These are phyloP conservation scores for Blakeslea trispora DNA, from an alignment of 371 early-diverging fungal species.

Conservation along the genomic window DNA sequence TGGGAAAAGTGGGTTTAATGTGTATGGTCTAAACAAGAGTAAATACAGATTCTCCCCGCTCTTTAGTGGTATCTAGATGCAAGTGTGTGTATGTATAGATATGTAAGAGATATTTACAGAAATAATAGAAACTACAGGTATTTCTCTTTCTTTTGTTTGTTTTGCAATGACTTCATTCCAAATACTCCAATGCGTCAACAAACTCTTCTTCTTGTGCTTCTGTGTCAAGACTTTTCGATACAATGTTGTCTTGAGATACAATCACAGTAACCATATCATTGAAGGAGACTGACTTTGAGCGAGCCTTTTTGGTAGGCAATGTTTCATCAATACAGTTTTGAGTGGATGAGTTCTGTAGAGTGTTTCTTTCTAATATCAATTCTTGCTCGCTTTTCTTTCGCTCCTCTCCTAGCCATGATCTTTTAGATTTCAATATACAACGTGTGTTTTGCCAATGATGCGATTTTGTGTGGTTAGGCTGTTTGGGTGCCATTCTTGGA, in stretches of 20 bases:
- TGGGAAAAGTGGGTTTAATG: no score
- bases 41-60: no score
- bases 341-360: constrained; percentile 14
- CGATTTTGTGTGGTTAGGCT: constrained; percentile 2
- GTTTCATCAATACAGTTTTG: background rate
- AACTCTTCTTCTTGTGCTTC: constrained; percentile 15
- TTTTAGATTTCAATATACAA: background rate
- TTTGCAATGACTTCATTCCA: constrained; percentile 1
- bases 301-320: background rate
- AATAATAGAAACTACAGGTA: no score
- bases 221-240: background rate
- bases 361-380: constrained; percentile 17
- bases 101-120: no score
- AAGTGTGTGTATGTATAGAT: no score
- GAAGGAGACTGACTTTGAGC: constrained; percentile 31
- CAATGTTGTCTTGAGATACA: constrained; percentile 3
- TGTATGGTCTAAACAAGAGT: no score
- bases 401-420: constrained; percentile 26
- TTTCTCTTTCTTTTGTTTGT: background rate
- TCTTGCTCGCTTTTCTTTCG: background rate
- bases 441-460: constrained; percentile 9
- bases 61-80: no score
- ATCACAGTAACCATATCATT: constrained; percentile 25
- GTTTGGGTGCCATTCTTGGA: no score
- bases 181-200: constrained; percentile 27